These are phyloP conservation scores for Favolaschia claudopus DNA, from an alignment of 768 basidiomycete species.

Conservation along the genomic window DNA sequence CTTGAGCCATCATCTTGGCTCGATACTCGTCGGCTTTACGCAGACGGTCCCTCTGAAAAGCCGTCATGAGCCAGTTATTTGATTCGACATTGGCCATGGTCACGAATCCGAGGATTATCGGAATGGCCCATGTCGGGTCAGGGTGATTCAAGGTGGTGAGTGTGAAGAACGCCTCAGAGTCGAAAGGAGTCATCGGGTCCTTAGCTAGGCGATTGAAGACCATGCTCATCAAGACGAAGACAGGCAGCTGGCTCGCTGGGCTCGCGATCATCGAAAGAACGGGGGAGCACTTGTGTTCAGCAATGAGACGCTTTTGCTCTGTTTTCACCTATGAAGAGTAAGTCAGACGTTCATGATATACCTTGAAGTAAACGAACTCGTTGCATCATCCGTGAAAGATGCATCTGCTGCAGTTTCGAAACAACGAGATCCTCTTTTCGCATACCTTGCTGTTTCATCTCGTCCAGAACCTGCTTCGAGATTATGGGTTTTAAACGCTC, in stretches of 20 bases:
- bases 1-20: slow-evolving; percentile 53
- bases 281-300: slow-evolving; percentile 64
- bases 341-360: not conserved
- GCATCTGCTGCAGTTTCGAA: slow-evolving; percentile 54
- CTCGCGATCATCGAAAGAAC: slow-evolving; percentile 65
- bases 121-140: slow-evolving; percentile 74
- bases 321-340: slow-evolving; percentile 51
- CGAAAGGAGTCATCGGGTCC: slow-evolving; percentile 71
- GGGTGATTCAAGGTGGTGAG: slow-evolving; percentile 74
- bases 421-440: slow-evolving; percentile 52
- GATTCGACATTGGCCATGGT: slow-evolving; percentile 85
- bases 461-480: slow-evolving; percentile 50
- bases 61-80: slow-evolving; percentile 73
- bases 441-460: slow-evolving; percentile 64
- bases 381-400: slow-evolving; percentile 54
- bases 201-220: slow-evolving; percentile 62
- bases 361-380: slow-evolving; percentile 47
- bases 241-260: slow-evolving; percentile 70
- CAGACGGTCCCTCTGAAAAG: slow-evolving; percentile 60
- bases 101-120: slow-evolving; percentile 74
- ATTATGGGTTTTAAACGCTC: slow-evolving; percentile 55
- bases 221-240: slow-evolving; percentile 74
- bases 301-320: slow-evolving; percentile 66
- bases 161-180: slow-evolving; percentile 80
- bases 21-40: slow-evolving; percentile 55